phyloP scores from a whole-genome alignment of 1,284 basidiomycete genomes.

The Tilletiopsis washingtonensis region DNA sequence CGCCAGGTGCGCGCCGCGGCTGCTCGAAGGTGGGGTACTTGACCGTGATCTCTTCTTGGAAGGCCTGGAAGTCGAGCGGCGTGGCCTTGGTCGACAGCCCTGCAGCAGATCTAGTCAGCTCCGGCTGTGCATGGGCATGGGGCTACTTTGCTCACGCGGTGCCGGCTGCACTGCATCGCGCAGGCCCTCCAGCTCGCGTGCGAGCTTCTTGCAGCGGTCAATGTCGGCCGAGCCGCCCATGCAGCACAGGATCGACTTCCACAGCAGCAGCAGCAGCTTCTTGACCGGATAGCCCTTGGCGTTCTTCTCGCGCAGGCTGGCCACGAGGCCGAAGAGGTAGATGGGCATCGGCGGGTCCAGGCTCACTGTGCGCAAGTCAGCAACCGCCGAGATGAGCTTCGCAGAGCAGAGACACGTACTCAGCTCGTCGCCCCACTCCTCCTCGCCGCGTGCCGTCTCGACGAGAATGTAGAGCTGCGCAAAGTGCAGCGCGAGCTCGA shows the following conservation, averaged over 20 bases:
- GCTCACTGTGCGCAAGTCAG: slow-evolving; percentile 48
- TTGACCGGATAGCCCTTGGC: slow-evolving; percentile 61
- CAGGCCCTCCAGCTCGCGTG: slow-evolving; percentile 66
- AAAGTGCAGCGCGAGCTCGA: slow-evolving; percentile 43
- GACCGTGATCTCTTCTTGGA: slow-evolving; percentile 37
- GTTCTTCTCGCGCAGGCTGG: slow-evolving; percentile 82
- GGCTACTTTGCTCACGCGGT: background rate
- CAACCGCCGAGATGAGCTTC: background rate
- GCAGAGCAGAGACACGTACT: slow-evolving; percentile 8
- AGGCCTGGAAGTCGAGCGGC: slow-evolving; percentile 38
- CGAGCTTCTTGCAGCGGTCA: slow-evolving; percentile 70
- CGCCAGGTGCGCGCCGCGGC: slow-evolving; percentile 45
- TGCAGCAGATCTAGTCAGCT: background rate
- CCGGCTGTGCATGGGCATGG: background rate
- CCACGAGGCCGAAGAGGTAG: slow-evolving; percentile 80
- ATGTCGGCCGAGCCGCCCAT: slow-evolving; percentile 86
- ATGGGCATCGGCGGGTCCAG: slow-evolving; percentile 88
- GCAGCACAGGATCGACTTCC: slow-evolving; percentile 88
- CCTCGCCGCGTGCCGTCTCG: slow-evolving; percentile 36
- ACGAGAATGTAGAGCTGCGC: slow-evolving; percentile 46
- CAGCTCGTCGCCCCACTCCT: slow-evolving; percentile 38
- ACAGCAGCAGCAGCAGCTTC: slow-evolving; percentile 79
- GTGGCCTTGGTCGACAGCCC: slow-evolving; percentile 20
- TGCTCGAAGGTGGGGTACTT: slow-evolving; percentile 50
- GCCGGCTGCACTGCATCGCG: background rate